A percentile compares a stretch with the other conserved stretches of the same genome.
phyloP scores from a whole-genome alignment of 164 flowering plant genomes.

The Malania oleifera region DNA sequence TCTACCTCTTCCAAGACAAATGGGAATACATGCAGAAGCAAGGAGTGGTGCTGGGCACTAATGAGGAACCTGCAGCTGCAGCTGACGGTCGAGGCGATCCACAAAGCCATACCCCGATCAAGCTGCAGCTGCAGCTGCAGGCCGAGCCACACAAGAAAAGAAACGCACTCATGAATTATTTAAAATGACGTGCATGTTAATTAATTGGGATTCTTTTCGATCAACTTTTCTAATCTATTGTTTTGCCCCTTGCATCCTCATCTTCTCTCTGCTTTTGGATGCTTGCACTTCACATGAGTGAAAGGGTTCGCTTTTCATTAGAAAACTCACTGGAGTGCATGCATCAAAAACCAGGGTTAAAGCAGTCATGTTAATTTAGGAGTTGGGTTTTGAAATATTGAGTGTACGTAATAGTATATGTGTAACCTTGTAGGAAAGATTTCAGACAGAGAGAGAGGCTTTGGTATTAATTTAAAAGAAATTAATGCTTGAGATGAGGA shows the following conservation, averaged over 20 bases:
- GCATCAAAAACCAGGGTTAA: slow-evolving; percentile 14
- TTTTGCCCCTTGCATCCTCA: too few relatives aligned
- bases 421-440: too few relatives aligned
- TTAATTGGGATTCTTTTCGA: too few relatives aligned
- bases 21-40: slow-evolving; percentile 55
- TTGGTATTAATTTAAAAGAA: too few relatives aligned
- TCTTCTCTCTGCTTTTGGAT: neutral
- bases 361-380: too few relatives aligned
- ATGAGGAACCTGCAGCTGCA: slow-evolving; percentile 24
- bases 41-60: slow-evolving; percentile 30
- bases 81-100: slow-evolving; percentile 9
- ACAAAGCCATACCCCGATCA: slow-evolving; percentile 13
- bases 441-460: too few relatives aligned
- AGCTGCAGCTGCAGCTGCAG: slow-evolving; percentile 23
- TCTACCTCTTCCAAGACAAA: slow-evolving; percentile 73
- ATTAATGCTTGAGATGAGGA: too few relatives aligned
- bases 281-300: slow-evolving; percentile 3
- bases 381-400: too few relatives aligned
- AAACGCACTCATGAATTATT: slow-evolving; percentile 27
- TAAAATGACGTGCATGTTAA: neutral
- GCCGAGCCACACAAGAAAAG: slow-evolving; percentile 28
- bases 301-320: neutral
- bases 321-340: neutral
- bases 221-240: too few relatives aligned
- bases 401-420: too few relatives aligned